phyloP scores from a whole-genome alignment of 306 rosid genomes.

The Pterocarpus santalinus region DNA sequence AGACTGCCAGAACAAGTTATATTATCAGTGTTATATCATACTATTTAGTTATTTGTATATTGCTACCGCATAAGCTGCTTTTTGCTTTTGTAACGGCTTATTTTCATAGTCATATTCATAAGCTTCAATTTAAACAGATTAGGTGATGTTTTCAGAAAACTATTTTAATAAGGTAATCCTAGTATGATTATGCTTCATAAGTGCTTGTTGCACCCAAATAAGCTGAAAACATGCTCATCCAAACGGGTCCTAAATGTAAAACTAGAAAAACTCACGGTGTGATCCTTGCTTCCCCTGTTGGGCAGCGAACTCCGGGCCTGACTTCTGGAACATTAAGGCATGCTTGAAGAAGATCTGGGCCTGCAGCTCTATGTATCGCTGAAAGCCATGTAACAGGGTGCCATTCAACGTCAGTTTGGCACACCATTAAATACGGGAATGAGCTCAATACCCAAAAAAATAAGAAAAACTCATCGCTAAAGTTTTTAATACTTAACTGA shows the following conservation, averaged over 20 bases:
- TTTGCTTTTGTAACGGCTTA: not conserved
- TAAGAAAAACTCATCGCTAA: not conserved
- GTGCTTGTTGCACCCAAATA: not conserved
- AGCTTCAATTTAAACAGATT: not conserved
- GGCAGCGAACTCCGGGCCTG: conserved; percentile 80
- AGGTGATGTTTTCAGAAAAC: not conserved
- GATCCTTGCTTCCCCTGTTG: conserved; percentile 93
- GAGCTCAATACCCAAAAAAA: not conserved
- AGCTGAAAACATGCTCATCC: conserved; percentile 6
- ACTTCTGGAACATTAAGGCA: conserved; percentile 78
- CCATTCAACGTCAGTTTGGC: not conserved
- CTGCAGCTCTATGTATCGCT: conserved; percentile 93
- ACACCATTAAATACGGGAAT: not conserved
- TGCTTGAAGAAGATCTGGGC: conserved; percentile 79
- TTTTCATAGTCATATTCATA: not conserved
- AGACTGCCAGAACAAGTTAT: conserved; percentile 15
- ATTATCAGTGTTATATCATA: not conserved
- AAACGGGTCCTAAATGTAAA: conserved; percentile 12
- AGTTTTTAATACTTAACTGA: not conserved
- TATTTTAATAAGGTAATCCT: not conserved
- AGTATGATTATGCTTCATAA: not conserved
- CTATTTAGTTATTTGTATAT: not conserved
- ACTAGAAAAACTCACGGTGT: conserved; percentile 64
- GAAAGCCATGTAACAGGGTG: conserved; percentile 9
- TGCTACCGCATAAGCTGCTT: not conserved